Evolutionary conservation across 202 grass and related monocot genomes (phyloP), one percentile per base, ranked within the genome.

Genomic region (Panicum hallii): DNA sequence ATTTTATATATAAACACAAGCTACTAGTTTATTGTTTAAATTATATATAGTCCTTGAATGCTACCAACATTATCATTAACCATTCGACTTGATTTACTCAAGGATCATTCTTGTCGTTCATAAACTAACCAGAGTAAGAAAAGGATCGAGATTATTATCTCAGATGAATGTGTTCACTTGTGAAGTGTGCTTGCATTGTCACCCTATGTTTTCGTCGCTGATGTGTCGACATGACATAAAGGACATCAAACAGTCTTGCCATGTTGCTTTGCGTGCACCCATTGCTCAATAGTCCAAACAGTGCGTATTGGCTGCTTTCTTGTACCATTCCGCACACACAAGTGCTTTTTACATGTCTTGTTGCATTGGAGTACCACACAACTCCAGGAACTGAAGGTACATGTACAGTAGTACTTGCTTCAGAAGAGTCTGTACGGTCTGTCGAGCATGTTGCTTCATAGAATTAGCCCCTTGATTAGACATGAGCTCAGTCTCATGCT

Each of bases 211-310:
- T 41, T 9, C 32, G 40, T 38, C 52, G 3, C n/a, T 80, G 69
- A 30, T 36, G 58, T 48, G 62, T 53, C 11, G 53, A 80, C 13
- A 63, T 80, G 82, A 76, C 67, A 36, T 75, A 73, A 74, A 61
- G 68, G 61, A 17, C 16, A 32, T 61, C 44, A 62, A 68, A 89
- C 76, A 80, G 70, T 52, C 34, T 20, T 46, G 52, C 17, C 58
- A 48, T 79, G 74, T 82, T 61, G 41, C 28, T 70, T 85, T 74
- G 81, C 40, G 74, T 85, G 62, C 77, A 60, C 63, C 69, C 34
- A 19, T 74, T 7, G 86, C 40, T 75, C 52, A 61, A 52, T 54
- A 53, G 43, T 77, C 64, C 34, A 43, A 75, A 46, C 22, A 13
- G 48, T 57, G 19, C 48, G 42, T 47, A 56, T 9, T 20, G 42